Percentiles rank a stretch among this genome's conserved stretches.
phyloP scores from a whole-genome alignment of 768 basidiomycete genomes.

The Auriscalpium microsporum region DNA sequence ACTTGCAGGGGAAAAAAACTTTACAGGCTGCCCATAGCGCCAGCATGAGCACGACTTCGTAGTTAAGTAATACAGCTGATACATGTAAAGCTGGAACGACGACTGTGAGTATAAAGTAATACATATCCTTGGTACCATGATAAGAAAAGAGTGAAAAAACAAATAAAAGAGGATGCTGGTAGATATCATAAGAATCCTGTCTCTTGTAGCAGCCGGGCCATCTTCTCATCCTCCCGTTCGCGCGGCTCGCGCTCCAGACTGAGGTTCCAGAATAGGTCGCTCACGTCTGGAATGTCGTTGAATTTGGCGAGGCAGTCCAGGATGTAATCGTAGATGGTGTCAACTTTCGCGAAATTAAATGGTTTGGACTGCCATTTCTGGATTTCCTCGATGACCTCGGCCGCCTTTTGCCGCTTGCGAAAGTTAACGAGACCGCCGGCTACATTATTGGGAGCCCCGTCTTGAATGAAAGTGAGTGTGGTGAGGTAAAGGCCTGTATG shows the following conservation, averaged over 20 bases:
- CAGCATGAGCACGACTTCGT: background rate
- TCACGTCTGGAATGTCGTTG: conserved; percentile 56
- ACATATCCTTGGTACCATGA: background rate
- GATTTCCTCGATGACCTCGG: conserved; percentile 96
- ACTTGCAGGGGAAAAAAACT: no score
- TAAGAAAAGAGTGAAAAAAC: background rate
- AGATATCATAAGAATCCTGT: conserved; percentile 67
- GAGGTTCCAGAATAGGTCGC: conserved; percentile 76
- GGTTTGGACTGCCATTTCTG: conserved; percentile 90
- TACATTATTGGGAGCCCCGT: conserved; percentile 84
- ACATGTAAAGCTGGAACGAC: no score
- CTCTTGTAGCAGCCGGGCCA: conserved; percentile 83
- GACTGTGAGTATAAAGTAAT: background rate
- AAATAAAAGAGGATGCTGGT: background rate
- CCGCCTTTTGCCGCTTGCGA: conserved; percentile 87
- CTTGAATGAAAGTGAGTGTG: conserved; percentile 95
- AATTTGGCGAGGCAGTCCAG: conserved; percentile 70
- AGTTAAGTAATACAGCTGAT: no score
- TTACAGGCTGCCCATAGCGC: no score
- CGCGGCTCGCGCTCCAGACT: conserved; percentile 86
- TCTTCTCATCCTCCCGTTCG: conserved; percentile 94
- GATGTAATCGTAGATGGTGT: conserved; percentile 63
- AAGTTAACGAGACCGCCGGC: conserved; percentile 84
- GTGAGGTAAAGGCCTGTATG: conserved; percentile 88
- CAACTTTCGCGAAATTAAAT: conserved; percentile 74